Conservation (phyloP, 2,329 filamentous ascomycete genomes). For the Aspergillus jensenii region DNA sequence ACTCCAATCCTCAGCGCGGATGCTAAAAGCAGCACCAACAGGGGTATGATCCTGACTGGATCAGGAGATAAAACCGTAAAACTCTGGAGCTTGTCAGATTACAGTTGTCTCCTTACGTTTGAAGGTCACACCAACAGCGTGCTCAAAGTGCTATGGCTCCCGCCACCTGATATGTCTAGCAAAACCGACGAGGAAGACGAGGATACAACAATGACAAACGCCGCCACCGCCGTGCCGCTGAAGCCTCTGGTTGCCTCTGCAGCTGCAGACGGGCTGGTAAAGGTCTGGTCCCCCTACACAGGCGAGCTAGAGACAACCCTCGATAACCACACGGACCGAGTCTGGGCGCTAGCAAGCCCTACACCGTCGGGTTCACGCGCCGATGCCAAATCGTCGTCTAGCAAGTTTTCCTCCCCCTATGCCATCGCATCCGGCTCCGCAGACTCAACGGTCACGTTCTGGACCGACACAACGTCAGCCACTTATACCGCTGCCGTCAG, state of each 20-base stretch:
- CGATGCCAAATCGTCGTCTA: constrained; percentile 30
- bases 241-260: constrained; percentile 68
- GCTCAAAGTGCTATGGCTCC: constrained; percentile 87
- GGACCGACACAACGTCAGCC: constrained; percentile 83
- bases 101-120: constrained; percentile 88
- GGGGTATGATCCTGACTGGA: constrained; percentile 82
- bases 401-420: constrained; percentile 48
- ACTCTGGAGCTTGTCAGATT: constrained; percentile 90
- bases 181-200: constrained; percentile 35
- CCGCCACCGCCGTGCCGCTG: constrained; percentile 26
- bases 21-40: constrained; percentile 67
- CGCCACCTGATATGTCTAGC: constrained; percentile 44
- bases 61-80: constrained; percentile 96
- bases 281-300: constrained; percentile 87
- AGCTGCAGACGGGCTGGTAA: constrained; percentile 90
- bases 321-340: constrained; percentile 94
- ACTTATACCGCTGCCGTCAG: constrained; percentile 74
- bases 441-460: constrained; percentile 92
- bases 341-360: constrained; percentile 82
- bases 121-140: constrained; percentile 97
- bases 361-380: constrained; percentile 37
- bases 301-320: constrained; percentile 86
- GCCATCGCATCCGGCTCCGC: constrained; percentile 86
- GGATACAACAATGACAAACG: constrained; percentile 27
- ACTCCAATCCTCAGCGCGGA: constrained; percentile 74